Evolutionary conservation across 1,284 basidiomycete species (phyloP).

Genomic region (Mycosarcoma mackinlayi): DNA sequence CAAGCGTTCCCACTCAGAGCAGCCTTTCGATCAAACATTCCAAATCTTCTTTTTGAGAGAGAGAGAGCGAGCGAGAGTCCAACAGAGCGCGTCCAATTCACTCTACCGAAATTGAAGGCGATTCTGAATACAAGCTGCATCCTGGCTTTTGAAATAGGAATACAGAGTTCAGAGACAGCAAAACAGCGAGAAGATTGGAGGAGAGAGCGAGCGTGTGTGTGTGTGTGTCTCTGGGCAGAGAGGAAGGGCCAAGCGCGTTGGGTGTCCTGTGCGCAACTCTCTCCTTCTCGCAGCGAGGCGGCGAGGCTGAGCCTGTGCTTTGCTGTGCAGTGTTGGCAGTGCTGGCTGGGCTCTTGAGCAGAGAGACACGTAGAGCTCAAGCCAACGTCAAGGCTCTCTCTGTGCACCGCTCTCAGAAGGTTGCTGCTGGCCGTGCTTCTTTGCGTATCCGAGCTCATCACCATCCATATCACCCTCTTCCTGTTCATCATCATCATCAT

Average conservation of each 20-base stretch:
- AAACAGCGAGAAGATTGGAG: neutral
- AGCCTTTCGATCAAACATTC: too few relatives aligned
- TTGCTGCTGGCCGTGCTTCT: neutral
- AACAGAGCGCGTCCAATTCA: neutral
- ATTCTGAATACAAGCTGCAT: too few relatives aligned
- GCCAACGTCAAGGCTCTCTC: neutral
- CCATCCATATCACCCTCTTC: neutral
- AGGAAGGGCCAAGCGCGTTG: neutral
- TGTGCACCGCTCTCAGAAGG: conserved; percentile 7
- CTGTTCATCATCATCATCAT: neutral
- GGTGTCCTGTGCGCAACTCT: conserved; percentile 20
- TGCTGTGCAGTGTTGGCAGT: conserved; percentile 13
- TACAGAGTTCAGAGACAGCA: too few relatives aligned
- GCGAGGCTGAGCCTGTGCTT: too few relatives aligned
- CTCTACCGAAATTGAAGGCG: too few relatives aligned
- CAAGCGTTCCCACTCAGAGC: too few relatives aligned
- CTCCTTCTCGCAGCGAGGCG: too few relatives aligned
- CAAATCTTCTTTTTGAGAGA: too few relatives aligned
- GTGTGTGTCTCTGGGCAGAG: neutral
- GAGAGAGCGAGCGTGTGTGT: conserved; percentile 4
- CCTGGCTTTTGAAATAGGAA: too few relatives aligned
- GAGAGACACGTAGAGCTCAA: conserved; percentile 3
- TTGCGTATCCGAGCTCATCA: neutral
- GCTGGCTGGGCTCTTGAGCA: neutral
- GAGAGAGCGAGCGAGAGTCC: too few relatives aligned